Evolutionary conservation across 2,329 filamentous ascomycete genomes (phyloP).

Genomic region (Teratosphaeria destructans): DNA sequence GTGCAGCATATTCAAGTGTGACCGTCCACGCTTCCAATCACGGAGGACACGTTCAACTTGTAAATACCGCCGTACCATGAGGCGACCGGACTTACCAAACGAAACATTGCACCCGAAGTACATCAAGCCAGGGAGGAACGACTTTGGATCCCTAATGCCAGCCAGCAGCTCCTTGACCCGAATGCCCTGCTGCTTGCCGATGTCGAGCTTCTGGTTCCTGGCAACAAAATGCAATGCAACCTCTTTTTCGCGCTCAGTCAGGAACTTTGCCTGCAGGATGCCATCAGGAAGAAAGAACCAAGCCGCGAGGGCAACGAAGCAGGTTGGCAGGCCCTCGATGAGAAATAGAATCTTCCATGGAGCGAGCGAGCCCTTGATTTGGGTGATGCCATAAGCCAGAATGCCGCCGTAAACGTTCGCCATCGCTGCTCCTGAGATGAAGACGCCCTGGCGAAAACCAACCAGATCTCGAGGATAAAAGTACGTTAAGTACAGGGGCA

Average conservation of each 20-base stretch:
- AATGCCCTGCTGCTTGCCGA: slow-evolving; percentile 28
- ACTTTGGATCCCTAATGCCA: slow-evolving; percentile 30
- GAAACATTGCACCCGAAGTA: slow-evolving; percentile 50
- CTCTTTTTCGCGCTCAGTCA: slow-evolving; percentile 47
- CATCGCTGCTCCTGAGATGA: slow-evolving; percentile 48
- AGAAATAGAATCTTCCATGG: slow-evolving; percentile 53
- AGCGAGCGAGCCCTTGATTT: slow-evolving; percentile 45
- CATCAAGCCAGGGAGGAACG: slow-evolving; percentile 34
- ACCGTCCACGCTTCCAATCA: too few species aligned
- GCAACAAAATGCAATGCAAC: slow-evolving; percentile 38
- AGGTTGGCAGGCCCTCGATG: slow-evolving; percentile 52
- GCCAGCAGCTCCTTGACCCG: slow-evolving; percentile 38
- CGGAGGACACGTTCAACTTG: too few species aligned
- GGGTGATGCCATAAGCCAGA: slow-evolving; percentile 48
- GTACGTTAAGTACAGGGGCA: slow-evolving; percentile 54
- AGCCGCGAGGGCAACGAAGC: slow-evolving; percentile 42
- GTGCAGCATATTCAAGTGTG: background rate
- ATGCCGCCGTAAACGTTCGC: slow-evolving; percentile 71
- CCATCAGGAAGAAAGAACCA: slow-evolving; percentile 46
- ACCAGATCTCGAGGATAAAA: slow-evolving; percentile 47
- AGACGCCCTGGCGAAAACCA: slow-evolving; percentile 40
- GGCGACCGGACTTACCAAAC: slow-evolving; percentile 37
- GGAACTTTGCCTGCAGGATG: slow-evolving; percentile 37
- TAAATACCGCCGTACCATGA: background rate
- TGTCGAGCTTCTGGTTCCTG: slow-evolving; percentile 41